These are phyloP conservation scores for Carpediemonas membranifera DNA, from an alignment of 78 protist species.

Conservation along the genomic window DNA sequence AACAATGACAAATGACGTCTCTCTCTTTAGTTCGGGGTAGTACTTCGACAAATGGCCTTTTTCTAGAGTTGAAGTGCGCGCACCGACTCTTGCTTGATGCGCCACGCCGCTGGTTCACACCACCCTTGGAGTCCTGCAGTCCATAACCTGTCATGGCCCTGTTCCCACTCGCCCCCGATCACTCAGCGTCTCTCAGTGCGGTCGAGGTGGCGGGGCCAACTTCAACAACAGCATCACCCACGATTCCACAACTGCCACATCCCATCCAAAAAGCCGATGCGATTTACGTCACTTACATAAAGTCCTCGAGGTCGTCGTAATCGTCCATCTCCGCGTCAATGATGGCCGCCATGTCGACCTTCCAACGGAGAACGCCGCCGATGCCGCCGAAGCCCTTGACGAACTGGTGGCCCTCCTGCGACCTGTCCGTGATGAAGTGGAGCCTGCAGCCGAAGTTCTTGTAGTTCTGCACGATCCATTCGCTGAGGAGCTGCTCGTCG, in stretches of 20 bases:
- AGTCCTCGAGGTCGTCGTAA: slow-evolving; percentile 8
- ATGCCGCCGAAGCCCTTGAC: slow-evolving; percentile 93
- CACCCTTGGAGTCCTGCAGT: too few species aligned
- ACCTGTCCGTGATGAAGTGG: slow-evolving; percentile 83
- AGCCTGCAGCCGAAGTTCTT: slow-evolving; percentile 66
- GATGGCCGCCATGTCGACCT: slow-evolving; percentile 4
- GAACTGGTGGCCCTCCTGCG: slow-evolving; percentile 97
- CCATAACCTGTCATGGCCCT: too few species aligned
- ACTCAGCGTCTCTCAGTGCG: too few species aligned
- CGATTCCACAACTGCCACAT: too few species aligned
- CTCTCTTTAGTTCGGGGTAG: neutral
- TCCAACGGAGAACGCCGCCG: slow-evolving; percentile 62
- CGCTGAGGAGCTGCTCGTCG: slow-evolving; percentile 62
- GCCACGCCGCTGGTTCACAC: too few species aligned
- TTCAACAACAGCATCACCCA: too few species aligned
- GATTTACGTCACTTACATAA: neutral
- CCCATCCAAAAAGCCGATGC: neutral
- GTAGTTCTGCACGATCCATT: slow-evolving; percentile 82
- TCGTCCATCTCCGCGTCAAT: slow-evolving; percentile 6
- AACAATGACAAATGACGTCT: neutral
- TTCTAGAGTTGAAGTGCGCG: too few species aligned
- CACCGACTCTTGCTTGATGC: too few species aligned
- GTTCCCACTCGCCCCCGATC: too few species aligned
- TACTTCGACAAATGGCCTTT: too few species aligned
- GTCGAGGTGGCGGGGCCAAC: too few species aligned